phyloP scores from a whole-genome alignment of 371 early-diverging fungal genomes.

The Haplosporangium sp. region DNA sequence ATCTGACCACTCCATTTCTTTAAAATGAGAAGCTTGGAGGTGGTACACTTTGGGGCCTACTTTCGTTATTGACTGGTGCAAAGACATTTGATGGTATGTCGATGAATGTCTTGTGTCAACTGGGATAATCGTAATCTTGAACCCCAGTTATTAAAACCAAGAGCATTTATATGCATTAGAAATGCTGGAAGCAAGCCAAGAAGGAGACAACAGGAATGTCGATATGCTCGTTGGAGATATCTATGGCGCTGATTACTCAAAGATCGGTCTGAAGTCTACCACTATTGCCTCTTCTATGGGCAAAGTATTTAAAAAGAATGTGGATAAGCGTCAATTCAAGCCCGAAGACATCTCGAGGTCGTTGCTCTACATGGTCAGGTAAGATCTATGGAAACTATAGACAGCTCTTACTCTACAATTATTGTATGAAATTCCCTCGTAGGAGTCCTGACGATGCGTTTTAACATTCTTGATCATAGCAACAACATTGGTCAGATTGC shows the following conservation, averaged over 20 bases:
- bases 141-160: not conserved
- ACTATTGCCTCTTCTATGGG: conserved; percentile 96
- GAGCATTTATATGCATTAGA: conserved; percentile 59
- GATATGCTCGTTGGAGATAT: conserved; percentile 97
- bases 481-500: conserved; percentile 99
- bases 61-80: conserved; percentile 86
- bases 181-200: conserved; percentile 93
- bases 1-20: not conserved
- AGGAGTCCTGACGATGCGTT: not conserved
- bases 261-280: conserved; percentile 89
- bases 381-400: conserved; percentile 9
- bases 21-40: conserved; percentile 82
- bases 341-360: conserved; percentile 89
- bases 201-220: conserved; percentile 93
- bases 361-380: conserved; percentile 90
- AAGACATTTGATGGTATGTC: conserved; percentile 84
- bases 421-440: not conserved
- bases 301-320: conserved; percentile 90
- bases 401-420: not conserved
- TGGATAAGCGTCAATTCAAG: conserved; percentile 69
- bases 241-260: conserved; percentile 90
- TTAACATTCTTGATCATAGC: conserved; percentile 56
- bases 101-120: not conserved
- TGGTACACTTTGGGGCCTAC: conserved; percentile 97
- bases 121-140: too few relatives aligned